A percentile compares a stretch with the other conserved stretches of the same genome.
phyloP scores from a whole-genome alignment of 2,329 filamentous ascomycete species.

The Verticillium dahliae region DNA sequence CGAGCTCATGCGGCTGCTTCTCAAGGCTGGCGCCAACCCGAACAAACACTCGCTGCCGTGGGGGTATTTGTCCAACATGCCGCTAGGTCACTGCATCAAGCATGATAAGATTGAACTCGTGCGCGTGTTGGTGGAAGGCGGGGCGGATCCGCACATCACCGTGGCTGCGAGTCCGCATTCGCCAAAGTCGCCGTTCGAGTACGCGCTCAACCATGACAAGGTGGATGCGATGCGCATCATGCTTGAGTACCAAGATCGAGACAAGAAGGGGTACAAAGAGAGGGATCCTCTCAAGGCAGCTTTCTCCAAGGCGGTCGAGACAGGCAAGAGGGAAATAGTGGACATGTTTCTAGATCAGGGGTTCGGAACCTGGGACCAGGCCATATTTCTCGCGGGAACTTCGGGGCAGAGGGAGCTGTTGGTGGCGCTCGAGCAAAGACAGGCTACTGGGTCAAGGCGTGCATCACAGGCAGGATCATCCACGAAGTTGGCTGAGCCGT shows the following conservation, averaged over 20 bases:
- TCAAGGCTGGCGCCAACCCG: constrained; percentile 19
- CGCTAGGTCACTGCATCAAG: neutral
- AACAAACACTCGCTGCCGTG: neutral
- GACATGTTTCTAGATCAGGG: neutral
- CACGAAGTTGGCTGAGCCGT: neutral
- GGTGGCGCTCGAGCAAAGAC: neutral
- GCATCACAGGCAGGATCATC: neutral
- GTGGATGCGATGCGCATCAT: neutral
- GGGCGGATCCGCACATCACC: neutral
- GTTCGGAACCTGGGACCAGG: neutral
- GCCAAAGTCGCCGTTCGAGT: neutral
- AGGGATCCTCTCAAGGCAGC: neutral
- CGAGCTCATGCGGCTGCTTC: constrained; percentile 12
- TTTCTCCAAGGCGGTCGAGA: neutral
- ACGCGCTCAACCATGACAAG: neutral
- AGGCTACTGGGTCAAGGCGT: neutral
- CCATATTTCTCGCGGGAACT: neutral
- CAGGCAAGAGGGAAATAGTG: neutral
- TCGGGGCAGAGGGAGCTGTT: neutral
- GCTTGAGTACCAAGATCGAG: neutral
- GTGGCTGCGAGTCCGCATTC: neutral
- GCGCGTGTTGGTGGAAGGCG: neutral
- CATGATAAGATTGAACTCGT: neutral
- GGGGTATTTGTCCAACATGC: neutral
- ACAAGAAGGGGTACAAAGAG: neutral